A percentile compares a stretch with the other conserved stretches of the same genome.
phyloP scores from a whole-genome alignment of 1,284 basidiomycete genomes.

The Malassezia brasiliensis region DNA sequence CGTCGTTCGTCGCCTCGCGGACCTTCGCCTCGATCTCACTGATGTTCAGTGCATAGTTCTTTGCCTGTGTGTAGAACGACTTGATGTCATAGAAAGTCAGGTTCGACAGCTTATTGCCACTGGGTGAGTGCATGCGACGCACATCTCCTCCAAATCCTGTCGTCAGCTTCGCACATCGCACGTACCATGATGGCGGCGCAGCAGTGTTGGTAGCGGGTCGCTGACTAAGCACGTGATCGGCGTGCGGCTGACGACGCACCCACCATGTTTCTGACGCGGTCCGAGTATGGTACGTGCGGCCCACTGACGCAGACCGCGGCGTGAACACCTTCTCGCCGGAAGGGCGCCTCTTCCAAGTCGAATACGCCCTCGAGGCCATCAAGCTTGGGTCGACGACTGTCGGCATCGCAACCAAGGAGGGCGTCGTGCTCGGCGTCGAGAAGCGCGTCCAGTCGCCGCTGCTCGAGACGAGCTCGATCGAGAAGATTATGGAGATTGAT shows the following conservation, averaged over 20 bases:
- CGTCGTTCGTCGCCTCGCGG: slow-evolving; percentile 91
- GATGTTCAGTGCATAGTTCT: slow-evolving; percentile 68
- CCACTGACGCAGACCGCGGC: slow-evolving; percentile 65
- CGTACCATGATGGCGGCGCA: slow-evolving; percentile 11
- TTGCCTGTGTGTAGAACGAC: slow-evolving; percentile 39
- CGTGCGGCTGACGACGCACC: neutral
- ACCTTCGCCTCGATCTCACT: slow-evolving; percentile 97
- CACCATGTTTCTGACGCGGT: slow-evolving; percentile 74
- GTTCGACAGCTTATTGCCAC: slow-evolving; percentile 42
- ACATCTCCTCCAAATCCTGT: neutral
- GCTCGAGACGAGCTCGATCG: slow-evolving; percentile 87
- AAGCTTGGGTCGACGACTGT: slow-evolving; percentile 84
- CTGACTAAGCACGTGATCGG: slow-evolving; percentile 10
- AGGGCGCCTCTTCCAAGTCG: slow-evolving; percentile 85
- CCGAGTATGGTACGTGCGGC: slow-evolving; percentile 66
- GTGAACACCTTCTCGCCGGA: slow-evolving; percentile 99
- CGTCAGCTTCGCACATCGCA: neutral
- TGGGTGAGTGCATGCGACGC: neutral
- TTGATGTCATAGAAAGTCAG: slow-evolving; percentile 47
- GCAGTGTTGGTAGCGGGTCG: slow-evolving; percentile 1
- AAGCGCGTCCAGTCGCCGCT: slow-evolving; percentile 96
- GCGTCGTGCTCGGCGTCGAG: slow-evolving; percentile 89
- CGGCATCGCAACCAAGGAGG: slow-evolving; percentile 62
- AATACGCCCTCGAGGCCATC: slow-evolving; percentile 73
- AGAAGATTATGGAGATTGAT: slow-evolving; percentile 99